phyloP scores from a whole-genome alignment of 2,329 filamentous ascomycete species.

The Xenosphaeropsis pyriputrescens region DNA sequence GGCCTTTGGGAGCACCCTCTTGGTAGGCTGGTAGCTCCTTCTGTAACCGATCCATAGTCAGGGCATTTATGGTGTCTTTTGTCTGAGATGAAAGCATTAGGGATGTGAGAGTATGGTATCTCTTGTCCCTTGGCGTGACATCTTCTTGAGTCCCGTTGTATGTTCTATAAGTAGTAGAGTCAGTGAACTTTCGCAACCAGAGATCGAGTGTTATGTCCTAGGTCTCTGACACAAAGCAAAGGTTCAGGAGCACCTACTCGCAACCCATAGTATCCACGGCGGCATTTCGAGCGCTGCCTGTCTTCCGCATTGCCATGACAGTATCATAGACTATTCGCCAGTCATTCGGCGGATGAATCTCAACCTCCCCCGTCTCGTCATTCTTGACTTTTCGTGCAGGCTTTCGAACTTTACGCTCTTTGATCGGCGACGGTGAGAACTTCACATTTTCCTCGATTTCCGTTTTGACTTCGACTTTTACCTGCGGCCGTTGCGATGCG shows the following conservation, averaged over 20 bases:
- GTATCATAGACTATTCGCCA: conserved; percentile 74
- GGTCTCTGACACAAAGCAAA: no score
- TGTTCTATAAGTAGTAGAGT: no score
- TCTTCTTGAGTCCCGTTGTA: conserved; percentile 30
- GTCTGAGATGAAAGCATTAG: conserved; percentile 64
- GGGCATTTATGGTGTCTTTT: conserved; percentile 57
- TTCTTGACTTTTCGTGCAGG: conserved; percentile 29
- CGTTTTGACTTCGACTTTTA: conserved; percentile 22
- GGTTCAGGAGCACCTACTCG: conserved; percentile 38
- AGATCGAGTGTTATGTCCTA: no score
- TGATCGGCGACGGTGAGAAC: conserved; percentile 15
- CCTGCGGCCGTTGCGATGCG: conserved; percentile 13
- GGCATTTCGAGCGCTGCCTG: conserved; percentile 49
- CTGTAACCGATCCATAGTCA: conserved; percentile 51
- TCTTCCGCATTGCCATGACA: conserved; percentile 61
- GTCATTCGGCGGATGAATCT: conserved; percentile 49
- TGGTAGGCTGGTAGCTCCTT: conserved; percentile 33
- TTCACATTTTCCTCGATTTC: conserved; percentile 19
- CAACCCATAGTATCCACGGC: conserved; percentile 98
- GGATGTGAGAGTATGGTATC: conserved; percentile 54
- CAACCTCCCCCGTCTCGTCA: conserved; percentile 23
- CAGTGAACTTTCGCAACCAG: no score
- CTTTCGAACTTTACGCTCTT: conserved; percentile 24
- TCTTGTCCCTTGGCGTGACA: conserved; percentile 32
- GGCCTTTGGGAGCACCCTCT: conserved; percentile 21